Evolutionary conservation across 2,329 filamentous ascomycete species (phyloP), one percentile per base, ranked within the genome.

Genomic region (Fragosphaeria purpurea): DNA sequence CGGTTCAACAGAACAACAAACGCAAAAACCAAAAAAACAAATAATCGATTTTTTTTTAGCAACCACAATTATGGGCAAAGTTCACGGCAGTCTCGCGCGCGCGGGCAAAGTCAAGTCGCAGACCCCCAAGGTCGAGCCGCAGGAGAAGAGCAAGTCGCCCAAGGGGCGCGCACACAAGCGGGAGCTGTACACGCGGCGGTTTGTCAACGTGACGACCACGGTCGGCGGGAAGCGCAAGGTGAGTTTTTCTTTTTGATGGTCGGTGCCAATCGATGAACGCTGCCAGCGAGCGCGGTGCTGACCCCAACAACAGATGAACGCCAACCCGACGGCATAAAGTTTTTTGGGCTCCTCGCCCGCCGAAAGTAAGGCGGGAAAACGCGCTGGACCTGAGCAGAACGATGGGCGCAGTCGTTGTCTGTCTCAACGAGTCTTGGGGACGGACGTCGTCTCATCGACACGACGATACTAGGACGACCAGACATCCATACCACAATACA

Each of bases 91-190:
- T 44, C 52, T 58, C 46, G 56, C 56, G 12, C 56, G 56, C 22
- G 56, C 57, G 77, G 88, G 88, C 79, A 95, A 95, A 82, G 89
- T 95, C 83, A 94, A 95, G 86, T 91, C 87, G 76, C 87, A 91
- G 76, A 91, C 86, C 64, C 86, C 86, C 68, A 90, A 91, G 83
- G 86, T 89, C 73, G 87, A 93, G 75, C 74, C 79, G 54, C 85
- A 90, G 75, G 90, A 96, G 85, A 95, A 95, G 85, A 79, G 86
- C 76, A 96, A 97, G 86, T 80, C 77, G 64, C 89, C 91, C 70
- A 96, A 96, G 84, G 91, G 91, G 69, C 89, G 91, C 69, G 91
- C 91, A 64, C 88, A 93, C 78, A 97, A 97, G 89, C 83, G 91
- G 68, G 83, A 94, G 71, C 83, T 82, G 72, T 96, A 96, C 83